phyloP scores from a whole-genome alignment of 2,329 filamentous ascomycete species.

The Talaromyces sp. region DNA sequence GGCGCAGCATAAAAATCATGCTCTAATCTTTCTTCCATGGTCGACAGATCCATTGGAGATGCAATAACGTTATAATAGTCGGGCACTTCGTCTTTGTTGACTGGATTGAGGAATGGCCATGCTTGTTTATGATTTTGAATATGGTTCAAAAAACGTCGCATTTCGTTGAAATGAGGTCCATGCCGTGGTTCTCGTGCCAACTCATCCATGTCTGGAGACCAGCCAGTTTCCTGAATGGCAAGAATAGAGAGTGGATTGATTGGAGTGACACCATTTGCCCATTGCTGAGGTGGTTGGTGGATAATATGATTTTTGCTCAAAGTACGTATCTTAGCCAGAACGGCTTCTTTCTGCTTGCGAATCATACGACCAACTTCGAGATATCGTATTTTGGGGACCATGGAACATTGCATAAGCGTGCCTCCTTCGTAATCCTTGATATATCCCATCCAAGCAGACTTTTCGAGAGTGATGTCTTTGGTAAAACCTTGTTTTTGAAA shows the following conservation, averaged over 20 bases:
- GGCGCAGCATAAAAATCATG: constrained; percentile 85
- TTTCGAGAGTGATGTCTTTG: constrained; percentile 91
- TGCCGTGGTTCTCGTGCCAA: constrained; percentile 89
- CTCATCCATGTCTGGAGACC: constrained; percentile 97
- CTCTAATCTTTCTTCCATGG: constrained; percentile 93
- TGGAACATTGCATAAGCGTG: constrained; percentile 98
- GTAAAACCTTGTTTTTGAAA: constrained; percentile 99
- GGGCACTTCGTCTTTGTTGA: constrained; percentile 89
- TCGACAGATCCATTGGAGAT: constrained; percentile 91
- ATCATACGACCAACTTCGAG: constrained; percentile 89
- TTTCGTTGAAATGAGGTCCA: constrained; percentile 90
- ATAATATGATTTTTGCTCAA: constrained; percentile 84
- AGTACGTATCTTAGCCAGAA: constrained; percentile 88
- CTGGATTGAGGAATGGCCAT: constrained; percentile 91
- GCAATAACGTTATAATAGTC: constrained; percentile 99
- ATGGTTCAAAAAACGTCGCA: constrained; percentile 87
- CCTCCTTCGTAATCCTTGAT: constrained; percentile 99
- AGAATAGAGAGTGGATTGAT: constrained; percentile 84
- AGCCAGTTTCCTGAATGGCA: constrained; percentile 85
- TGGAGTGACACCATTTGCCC: constrained; percentile 66
- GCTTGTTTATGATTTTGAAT: constrained; percentile 88
- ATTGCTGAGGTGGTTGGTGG: constrained; percentile 77
- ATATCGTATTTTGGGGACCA: constrained; percentile 91
- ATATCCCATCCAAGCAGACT: constrained; percentile 95
- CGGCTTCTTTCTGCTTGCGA: constrained; percentile 91